Conservation (phyloP, 257 asterid species). For the Solanum pinnatisectum region DNA sequence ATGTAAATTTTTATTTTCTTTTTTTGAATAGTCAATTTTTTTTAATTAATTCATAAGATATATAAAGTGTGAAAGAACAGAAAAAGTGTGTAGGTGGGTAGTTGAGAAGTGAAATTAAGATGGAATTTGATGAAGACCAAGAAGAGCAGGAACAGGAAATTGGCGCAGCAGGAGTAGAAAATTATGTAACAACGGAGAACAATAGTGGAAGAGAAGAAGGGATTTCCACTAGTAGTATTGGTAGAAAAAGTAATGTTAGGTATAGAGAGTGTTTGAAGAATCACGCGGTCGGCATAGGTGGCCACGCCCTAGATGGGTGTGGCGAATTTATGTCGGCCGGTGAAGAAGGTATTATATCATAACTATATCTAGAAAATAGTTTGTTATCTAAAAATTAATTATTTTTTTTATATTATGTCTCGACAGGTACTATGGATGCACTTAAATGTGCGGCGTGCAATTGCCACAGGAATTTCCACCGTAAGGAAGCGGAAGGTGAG, state of each 20-base stretch:
- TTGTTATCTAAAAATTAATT: no score
- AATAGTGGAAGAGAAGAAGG: background rate
- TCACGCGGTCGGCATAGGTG: constrained; percentile 72
- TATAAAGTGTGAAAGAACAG: background rate
- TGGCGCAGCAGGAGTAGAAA: background rate
- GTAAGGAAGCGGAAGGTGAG: constrained; percentile 31
- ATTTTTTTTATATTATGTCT: background rate
- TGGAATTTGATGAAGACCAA: constrained; percentile 35
- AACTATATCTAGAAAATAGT: background rate
- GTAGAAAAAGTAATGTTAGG: constrained; percentile 1
- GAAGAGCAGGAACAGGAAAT: background rate
- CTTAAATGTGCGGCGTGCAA: constrained; percentile 69
- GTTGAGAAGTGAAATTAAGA: background rate
- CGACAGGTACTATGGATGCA: constrained; percentile 28
- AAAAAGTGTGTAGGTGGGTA: background rate
- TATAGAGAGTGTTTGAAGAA: constrained; percentile 66
- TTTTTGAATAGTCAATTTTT: background rate
- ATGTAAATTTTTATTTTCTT: constrained; percentile 4
- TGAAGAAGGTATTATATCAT: constrained; percentile 29
- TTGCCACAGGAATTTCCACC: constrained; percentile 90
- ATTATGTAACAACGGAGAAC: background rate
- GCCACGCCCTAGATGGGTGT: constrained; percentile 72
- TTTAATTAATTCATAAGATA: background rate
- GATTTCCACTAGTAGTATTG: background rate
- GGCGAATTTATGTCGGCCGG: constrained; percentile 75